A percentile compares a stretch with the other conserved stretches of the same genome.
Evolutionary conservation across 2,329 filamentous ascomycete genomes (phyloP).

Genomic region (Purpureocillium lavendulum): DNA sequence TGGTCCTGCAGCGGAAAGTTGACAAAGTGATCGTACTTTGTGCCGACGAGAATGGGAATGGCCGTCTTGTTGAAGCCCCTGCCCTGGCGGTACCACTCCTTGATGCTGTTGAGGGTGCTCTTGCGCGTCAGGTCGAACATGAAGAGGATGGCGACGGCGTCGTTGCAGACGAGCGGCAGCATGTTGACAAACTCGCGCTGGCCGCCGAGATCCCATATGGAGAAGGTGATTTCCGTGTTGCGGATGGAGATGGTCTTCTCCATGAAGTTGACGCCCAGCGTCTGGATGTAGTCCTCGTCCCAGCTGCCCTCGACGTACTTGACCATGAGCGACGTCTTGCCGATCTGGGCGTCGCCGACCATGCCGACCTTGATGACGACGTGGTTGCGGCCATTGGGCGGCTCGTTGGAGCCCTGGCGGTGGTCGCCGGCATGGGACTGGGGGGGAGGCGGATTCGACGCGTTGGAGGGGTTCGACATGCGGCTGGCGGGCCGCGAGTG

Average conservation of each 20-base stretch:
- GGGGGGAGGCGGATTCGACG: conserved; percentile 11
- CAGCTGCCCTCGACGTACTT: conserved; percentile 99
- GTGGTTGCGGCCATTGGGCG: conserved; percentile 49
- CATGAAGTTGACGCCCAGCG: conserved; percentile 98
- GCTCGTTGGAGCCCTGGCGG: conserved; percentile 27
- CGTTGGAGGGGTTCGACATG: conserved; percentile 32
- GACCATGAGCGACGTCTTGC: conserved; percentile 98
- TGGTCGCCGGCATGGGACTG: conserved; percentile 34
- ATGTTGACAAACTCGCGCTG: conserved; percentile 99
- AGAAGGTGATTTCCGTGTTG: conserved; percentile 99
- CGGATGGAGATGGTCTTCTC: conserved; percentile 99
- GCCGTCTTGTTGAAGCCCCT: conserved; percentile 99
- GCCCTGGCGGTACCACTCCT: conserved; percentile 98
- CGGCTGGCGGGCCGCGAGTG: conserved; percentile 49
- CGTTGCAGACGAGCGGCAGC: conserved; percentile 98
- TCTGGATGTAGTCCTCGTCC: conserved; percentile 99
- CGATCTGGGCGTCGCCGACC: conserved; percentile 98
- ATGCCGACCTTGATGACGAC: conserved; percentile 99
- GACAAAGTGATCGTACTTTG: conserved; percentile 98
- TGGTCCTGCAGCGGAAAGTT: conserved; percentile 97
- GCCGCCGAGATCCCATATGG: conserved; percentile 96
- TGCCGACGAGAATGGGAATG: conserved; percentile 95
- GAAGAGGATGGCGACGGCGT: conserved; percentile 96
- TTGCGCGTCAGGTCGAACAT: conserved; percentile 99
- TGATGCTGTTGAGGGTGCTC: conserved; percentile 97